Percentiles rank a stretch among this genome's conserved stretches.
These are phyloP conservation scores for Oehlia diaphana DNA, from an alignment of 192 early-diverging fungal species.

Conservation along the genomic window DNA sequence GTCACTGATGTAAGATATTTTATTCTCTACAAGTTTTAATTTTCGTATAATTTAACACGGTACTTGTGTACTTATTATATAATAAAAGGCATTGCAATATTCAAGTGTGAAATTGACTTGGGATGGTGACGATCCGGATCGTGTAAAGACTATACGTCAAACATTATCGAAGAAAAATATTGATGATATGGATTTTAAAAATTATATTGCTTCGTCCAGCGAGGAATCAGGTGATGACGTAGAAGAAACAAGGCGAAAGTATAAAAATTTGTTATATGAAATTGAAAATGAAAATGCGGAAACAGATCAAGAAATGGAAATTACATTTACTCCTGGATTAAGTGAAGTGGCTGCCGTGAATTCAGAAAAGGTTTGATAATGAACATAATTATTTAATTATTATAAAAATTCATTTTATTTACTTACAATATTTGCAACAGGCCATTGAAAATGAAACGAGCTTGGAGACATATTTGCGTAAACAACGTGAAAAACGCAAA, in stretches of 20 bases:
- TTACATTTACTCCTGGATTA: constrained; percentile 92
- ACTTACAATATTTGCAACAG: constrained; percentile 31
- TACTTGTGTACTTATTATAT: background rate
- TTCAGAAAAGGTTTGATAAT: constrained; percentile 34
- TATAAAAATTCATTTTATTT: background rate
- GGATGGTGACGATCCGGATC: constrained; percentile 91
- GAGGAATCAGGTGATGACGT: constrained; percentile 65
- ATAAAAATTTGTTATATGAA: constrained; percentile 48
- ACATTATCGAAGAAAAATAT: constrained; percentile 88
- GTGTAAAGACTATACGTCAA: constrained; percentile 74
- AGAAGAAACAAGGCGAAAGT: constrained; percentile 49
- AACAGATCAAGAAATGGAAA: constrained; percentile 81
- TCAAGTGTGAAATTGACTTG: constrained; percentile 93
- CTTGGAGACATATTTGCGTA: constrained; percentile 79
- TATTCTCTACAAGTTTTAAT: background rate
- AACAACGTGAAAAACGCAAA: constrained; percentile 79
- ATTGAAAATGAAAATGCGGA: constrained; percentile 44
- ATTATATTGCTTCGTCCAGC: constrained; percentile 77
- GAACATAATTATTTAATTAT: background rate
- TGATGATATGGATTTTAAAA: constrained; percentile 88
- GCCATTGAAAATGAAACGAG: constrained; percentile 74
- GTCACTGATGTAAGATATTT: constrained; percentile 52
- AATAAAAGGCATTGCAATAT: constrained; percentile 75
- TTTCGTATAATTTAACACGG: background rate
- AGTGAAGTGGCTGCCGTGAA: constrained; percentile 69